Conservation (phyloP, 176 grass and related monocot species). For the Urochloa ruziziensis region DNA sequence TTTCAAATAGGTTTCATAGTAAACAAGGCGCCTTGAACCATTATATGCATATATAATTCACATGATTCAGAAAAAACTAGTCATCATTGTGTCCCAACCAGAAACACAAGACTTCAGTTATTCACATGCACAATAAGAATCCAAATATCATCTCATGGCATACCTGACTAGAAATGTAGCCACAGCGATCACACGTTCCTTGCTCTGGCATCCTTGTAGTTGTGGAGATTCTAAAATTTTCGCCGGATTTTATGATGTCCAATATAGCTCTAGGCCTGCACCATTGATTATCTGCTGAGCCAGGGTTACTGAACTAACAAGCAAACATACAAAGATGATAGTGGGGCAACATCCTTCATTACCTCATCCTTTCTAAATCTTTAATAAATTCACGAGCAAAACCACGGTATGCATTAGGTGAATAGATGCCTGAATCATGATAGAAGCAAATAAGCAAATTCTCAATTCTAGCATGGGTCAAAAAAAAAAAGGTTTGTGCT, state of each 20-base stretch:
- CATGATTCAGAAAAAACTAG: no score
- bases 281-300: conserved; percentile 6
- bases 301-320: not conserved
- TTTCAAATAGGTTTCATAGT: not conserved
- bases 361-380: conserved; percentile 95
- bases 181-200: conserved; percentile 84
- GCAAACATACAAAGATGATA: not conserved
- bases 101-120: not conserved
- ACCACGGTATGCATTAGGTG: conserved; percentile 92
- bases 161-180: conserved; percentile 96
- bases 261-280: conserved; percentile 88
- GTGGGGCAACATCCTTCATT: not conserved
- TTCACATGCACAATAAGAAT: not conserved
- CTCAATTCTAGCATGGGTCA: not conserved
- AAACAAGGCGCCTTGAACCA: not conserved
- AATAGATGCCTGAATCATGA: conserved; percentile 71
- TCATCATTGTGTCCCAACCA: not conserved
- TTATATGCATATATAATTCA: not conserved
- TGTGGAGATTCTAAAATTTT: conserved; percentile 90
- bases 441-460: not conserved
- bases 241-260: conserved; percentile 89
- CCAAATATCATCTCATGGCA: not conserved
- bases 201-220: conserved; percentile 84
- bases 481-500: not conserved
- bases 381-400: conserved; percentile 99